A percentile compares a stretch with the other conserved stretches of the same genome.
Evolutionary conservation across 108 stramenopile species (phyloP).

Genomic region (Licmophora abbreviata): DNA sequence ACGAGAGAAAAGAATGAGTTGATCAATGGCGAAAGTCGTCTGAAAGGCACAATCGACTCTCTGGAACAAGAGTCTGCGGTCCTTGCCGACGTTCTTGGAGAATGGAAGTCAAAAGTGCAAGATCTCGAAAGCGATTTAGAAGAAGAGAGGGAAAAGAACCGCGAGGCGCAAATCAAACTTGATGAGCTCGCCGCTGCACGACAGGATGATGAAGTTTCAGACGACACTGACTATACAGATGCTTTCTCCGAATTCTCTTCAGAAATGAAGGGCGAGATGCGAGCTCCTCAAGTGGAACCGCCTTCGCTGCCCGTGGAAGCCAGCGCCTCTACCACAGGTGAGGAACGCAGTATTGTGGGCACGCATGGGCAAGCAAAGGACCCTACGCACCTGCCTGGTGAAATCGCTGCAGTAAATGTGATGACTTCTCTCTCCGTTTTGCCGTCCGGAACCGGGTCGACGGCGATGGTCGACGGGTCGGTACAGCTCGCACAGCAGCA

Average conservation of each 20-base stretch:
- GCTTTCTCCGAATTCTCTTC: background rate
- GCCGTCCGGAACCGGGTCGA: too few relatives aligned
- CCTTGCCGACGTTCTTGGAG: background rate
- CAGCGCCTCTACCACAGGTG: too few relatives aligned
- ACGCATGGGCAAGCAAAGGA: too few relatives aligned
- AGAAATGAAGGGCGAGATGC: too few relatives aligned
- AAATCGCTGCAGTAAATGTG: too few relatives aligned
- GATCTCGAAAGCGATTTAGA: background rate
- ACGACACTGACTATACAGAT: background rate
- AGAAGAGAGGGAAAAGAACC: background rate
- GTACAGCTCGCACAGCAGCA: background rate
- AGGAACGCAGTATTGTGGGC: too few relatives aligned
- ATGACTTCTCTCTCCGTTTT: too few relatives aligned
- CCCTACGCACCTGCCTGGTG: too few relatives aligned
- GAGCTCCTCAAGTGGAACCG: too few relatives aligned
- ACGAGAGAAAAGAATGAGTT: conserved; percentile 27
- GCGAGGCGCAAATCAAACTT: background rate
- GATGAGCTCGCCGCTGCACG: background rate
- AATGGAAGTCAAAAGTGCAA: conserved; percentile 7
- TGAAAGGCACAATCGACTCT: conserved; percentile 11
- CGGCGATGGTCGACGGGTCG: too few relatives aligned
- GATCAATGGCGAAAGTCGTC: conserved; percentile 25
- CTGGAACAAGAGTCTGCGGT: conserved; percentile 12
- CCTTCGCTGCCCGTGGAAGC: too few relatives aligned
- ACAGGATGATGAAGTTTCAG: background rate